Evolutionary conservation across 148 eudicot species (phyloP).

Genomic region (Arctostaphylos glauca): DNA sequence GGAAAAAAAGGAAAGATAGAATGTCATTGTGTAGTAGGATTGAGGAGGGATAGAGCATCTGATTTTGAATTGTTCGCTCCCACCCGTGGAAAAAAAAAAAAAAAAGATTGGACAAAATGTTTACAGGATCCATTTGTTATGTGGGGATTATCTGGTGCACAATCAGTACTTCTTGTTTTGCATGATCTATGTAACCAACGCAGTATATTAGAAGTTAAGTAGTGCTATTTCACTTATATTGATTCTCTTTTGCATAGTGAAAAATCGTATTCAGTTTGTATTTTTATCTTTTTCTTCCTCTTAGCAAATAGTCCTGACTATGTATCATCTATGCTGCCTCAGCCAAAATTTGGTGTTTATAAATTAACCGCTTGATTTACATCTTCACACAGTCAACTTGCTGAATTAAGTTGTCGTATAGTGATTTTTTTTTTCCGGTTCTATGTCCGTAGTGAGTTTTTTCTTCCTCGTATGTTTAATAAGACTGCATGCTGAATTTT

Average conservation of each 20-base stretch:
- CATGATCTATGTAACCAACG: background rate
- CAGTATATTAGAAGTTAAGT: background rate
- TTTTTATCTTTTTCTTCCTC: background rate
- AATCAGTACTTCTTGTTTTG: conserved; percentile 2
- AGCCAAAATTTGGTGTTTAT: background rate
- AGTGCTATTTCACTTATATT: background rate
- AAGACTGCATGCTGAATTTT: background rate
- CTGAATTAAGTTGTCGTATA: background rate
- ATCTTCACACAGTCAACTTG: background rate
- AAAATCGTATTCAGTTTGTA: background rate
- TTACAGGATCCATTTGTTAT: background rate
- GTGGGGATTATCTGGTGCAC: background rate
- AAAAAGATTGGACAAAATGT: background rate
- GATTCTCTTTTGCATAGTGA: too few relatives aligned
- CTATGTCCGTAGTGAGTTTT: background rate
- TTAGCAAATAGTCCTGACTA: background rate
- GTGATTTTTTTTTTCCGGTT: background rate
- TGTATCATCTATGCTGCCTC: background rate
- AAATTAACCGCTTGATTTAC: background rate
- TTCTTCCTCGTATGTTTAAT: background rate
- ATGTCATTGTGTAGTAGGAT: background rate
- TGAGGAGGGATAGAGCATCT: background rate
- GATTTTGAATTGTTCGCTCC: background rate
- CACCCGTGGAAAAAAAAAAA: background rate
- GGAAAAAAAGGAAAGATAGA: background rate